These are phyloP conservation scores for Microbotryum intermedium DNA, from an alignment of 1,284 basidiomycete genomes.

Conservation along the genomic window DNA sequence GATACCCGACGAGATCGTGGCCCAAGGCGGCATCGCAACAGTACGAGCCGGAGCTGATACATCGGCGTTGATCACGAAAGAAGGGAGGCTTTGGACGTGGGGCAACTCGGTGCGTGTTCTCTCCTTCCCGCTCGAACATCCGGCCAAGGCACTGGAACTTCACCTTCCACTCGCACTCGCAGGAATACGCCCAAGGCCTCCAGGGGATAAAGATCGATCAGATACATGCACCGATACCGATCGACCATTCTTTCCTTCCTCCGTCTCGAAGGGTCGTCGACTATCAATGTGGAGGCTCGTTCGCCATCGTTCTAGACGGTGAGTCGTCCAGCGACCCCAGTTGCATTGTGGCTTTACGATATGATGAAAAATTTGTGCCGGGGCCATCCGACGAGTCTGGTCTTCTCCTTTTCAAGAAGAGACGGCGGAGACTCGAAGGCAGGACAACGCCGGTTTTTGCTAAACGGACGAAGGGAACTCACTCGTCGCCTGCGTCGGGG, in stretches of 20 bases:
- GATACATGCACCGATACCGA: conserved; percentile 68
- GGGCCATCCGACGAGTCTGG: conserved; percentile 29
- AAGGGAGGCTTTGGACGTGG: conserved; percentile 27
- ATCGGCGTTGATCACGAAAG: conserved; percentile 20
- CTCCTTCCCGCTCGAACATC: neutral
- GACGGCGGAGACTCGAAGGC: neutral
- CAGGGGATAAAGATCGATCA: conserved; percentile 49
- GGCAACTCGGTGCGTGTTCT: conserved; percentile 29
- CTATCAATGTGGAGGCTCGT: conserved; percentile 30
- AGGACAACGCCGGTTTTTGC: neutral
- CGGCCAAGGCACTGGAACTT: neutral
- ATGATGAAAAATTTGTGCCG: conserved; percentile 28
- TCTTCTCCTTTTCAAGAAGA: too few species aligned
- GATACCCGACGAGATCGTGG: conserved; percentile 7
- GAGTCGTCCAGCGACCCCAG: conserved; percentile 1
- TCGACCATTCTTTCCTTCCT: conserved; percentile 47
- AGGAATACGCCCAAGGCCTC: conserved; percentile 32
- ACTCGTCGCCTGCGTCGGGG: neutral
- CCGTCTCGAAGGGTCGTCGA: conserved; percentile 15
- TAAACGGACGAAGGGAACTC: neutral
- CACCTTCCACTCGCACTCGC: neutral
- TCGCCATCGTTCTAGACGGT: conserved; percentile 30
- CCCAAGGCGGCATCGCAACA: conserved; percentile 13
- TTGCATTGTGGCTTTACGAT: neutral
- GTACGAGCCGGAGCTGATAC: conserved; percentile 31